These are phyloP conservation scores for Sphagnum fallax DNA, from an alignment of 228 moss, liverwort and hornwort genomes.

Conservation along the genomic window DNA sequence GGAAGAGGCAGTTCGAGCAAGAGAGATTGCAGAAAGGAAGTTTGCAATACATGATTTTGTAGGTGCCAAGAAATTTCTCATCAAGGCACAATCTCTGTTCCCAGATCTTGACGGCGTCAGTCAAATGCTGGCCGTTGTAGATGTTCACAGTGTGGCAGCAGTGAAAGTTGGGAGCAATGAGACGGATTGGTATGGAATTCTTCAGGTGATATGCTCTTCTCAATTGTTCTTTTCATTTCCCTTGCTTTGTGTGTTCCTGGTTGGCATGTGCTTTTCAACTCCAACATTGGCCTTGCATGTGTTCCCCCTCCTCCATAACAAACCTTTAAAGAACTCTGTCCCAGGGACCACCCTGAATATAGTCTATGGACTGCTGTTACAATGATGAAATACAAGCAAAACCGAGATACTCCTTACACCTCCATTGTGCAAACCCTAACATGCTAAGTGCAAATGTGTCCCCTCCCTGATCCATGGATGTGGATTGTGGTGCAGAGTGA, in stretches of 20 bases:
- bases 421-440: too few species aligned
- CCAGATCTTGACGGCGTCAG: conserved; percentile 54
- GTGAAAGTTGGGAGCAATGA: conserved; percentile 62
- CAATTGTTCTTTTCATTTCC: background rate
- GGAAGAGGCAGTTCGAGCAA: conserved; percentile 89
- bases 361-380: too few species aligned
- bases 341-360: too few species aligned
- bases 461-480: too few species aligned
- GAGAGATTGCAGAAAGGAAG: conserved; percentile 56
- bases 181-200: conserved; percentile 86
- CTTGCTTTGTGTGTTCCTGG: background rate
- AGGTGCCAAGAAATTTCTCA: conserved; percentile 79
- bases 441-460: too few species aligned
- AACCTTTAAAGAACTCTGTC: background rate
- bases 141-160: conserved; percentile 76
- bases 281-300: background rate
- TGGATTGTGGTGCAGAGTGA: too few species aligned
- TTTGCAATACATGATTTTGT: conserved; percentile 70
- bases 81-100: conserved; percentile 74
- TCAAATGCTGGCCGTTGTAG: conserved; percentile 77
- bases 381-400: too few species aligned
- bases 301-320: background rate
- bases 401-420: too few species aligned
- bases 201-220: conserved; percentile 27
- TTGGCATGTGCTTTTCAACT: background rate